phyloP scores from a whole-genome alignment of 345 rosid species.

The Salix suchowensis region DNA sequence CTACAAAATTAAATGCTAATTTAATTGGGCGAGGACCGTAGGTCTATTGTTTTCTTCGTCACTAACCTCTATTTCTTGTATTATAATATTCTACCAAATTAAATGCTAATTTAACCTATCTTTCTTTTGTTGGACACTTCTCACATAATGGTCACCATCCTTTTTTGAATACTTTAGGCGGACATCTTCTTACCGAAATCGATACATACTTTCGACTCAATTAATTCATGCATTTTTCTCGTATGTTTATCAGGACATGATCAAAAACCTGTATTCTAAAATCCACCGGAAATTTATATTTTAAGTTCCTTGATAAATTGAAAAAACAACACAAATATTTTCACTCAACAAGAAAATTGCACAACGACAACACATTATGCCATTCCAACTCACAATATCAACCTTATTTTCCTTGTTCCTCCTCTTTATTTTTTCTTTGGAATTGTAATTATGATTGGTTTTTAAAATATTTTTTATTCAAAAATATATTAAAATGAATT shows the following conservation, averaged over 20 bases:
- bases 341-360: no score
- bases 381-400: neutral
- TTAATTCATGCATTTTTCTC: neutral
- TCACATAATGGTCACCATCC: neutral
- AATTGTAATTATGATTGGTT: no score
- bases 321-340: no score
- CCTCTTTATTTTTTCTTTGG: no score
- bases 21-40: no score
- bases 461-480: no score
- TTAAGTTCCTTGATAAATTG: neutral
- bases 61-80: no score
- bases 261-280: neutral
- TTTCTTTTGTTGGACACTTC: neutral
- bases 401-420: neutral
- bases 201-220: neutral
- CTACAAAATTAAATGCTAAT: no score
- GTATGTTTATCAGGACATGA: neutral
- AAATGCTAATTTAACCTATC: neutral
- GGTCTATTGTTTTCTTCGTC: no score
- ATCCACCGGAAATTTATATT: neutral
- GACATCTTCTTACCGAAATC: neutral
- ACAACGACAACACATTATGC: neutral
- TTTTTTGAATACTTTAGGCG: neutral
- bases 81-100: neutral
- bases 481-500: no score